Conservation (phyloP, 202 grass and related monocot species). For the Brachypodium distachyon region DNA sequence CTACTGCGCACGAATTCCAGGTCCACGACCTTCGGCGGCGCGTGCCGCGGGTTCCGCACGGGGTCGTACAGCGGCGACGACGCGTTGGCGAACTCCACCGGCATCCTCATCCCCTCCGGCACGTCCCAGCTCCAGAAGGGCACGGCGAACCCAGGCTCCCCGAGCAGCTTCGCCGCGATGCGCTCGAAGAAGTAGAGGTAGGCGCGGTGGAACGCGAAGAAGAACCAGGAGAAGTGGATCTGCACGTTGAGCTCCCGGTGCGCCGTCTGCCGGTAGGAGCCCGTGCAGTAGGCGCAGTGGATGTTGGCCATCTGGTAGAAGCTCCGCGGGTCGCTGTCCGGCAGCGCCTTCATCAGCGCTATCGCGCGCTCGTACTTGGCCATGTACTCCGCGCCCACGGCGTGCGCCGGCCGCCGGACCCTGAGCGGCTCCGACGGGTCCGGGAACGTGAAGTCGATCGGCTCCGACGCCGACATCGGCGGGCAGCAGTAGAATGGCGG, state of each 20-base stretch:
- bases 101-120: constrained; percentile 34
- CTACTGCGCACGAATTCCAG: neutral
- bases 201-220: constrained; percentile 44
- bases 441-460: constrained; percentile 28
- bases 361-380: constrained; percentile 32
- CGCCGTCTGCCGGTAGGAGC: constrained; percentile 11
- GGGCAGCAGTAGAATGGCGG: constrained; percentile 38
- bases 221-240: constrained; percentile 54
- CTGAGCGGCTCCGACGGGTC: constrained; percentile 22
- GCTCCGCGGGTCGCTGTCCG: constrained; percentile 19
- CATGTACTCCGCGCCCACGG: constrained; percentile 11
- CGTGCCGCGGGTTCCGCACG: neutral
- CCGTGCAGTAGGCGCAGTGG: constrained; percentile 59
- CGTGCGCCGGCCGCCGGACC: constrained; percentile 22
- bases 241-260: constrained; percentile 24
- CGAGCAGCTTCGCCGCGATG: constrained; percentile 34
- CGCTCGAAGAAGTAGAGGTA: constrained; percentile 64
- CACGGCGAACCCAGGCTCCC: constrained; percentile 19
- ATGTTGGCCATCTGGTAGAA: constrained; percentile 50
- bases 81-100: constrained; percentile 3
- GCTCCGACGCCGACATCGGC: neutral
- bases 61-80: constrained; percentile 1
- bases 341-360: constrained; percentile 34
- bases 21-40: constrained; percentile 25
- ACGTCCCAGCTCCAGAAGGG: constrained; percentile 42